Percentiles rank a stretch among this genome's conserved stretches.
Evolutionary conservation across 169 alveolate species (phyloP).

Genomic region (Eimeria falciformis): DNA sequence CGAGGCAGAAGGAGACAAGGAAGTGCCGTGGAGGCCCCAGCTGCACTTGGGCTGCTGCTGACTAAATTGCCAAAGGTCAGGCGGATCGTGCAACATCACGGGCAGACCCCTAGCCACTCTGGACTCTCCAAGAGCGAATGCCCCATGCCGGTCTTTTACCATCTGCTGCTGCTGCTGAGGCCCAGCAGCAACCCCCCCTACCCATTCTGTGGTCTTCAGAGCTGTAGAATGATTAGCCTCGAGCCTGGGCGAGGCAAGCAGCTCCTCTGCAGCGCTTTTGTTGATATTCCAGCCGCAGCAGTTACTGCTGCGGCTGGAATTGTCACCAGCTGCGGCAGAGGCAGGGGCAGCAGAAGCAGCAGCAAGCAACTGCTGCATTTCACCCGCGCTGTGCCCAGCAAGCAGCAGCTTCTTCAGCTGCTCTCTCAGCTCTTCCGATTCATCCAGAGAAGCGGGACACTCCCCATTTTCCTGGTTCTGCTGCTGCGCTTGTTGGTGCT

Average conservation of each 20-base stretch:
- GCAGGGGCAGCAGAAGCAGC: slow-evolving; percentile 24
- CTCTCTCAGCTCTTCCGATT: not conserved
- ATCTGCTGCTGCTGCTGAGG: too few species aligned
- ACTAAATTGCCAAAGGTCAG: not conserved
- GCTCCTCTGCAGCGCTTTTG: not conserved
- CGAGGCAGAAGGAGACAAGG: not conserved
- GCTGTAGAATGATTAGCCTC: too few species aligned
- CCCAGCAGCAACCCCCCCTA: too few species aligned
- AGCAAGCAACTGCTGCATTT: not conserved
- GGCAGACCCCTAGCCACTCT: not conserved
- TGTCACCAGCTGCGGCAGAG: not conserved
- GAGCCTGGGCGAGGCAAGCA: too few species aligned
- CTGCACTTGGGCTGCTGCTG: not conserved
- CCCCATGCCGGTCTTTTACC: too few species aligned
- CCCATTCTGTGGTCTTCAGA: too few species aligned
- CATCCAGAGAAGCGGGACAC: not conserved
- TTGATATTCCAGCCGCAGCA: not conserved
- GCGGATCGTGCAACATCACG: not conserved
- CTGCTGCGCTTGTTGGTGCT: not conserved
- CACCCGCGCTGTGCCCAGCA: not conserved
- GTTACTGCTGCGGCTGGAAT: slow-evolving; percentile 25
- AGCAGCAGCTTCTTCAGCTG: slow-evolving; percentile 22
- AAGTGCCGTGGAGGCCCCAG: not conserved
- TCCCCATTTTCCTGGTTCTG: not conserved
- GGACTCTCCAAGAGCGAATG: too few species aligned